Conservation (phyloP, 768 basidiomycete genomes). For the Lenzites betulinus region DNA sequence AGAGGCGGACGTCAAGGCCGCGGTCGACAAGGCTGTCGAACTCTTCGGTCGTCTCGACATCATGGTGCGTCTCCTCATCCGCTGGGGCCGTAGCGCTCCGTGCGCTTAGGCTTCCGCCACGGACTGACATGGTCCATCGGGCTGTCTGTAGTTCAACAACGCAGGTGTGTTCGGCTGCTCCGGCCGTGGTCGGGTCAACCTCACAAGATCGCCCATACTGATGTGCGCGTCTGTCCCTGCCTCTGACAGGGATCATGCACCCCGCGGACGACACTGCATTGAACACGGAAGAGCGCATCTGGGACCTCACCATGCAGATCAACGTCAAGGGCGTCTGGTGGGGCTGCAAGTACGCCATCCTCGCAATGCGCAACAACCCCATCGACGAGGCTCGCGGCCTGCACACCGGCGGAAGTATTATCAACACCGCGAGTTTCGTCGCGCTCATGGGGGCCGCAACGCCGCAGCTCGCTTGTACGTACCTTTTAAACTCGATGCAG, state of each 20-base stretch:
- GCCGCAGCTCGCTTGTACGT: conserved; percentile 94
- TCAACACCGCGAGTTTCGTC: conserved; percentile 98
- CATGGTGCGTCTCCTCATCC: conserved; percentile 58
- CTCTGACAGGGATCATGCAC: conserved; percentile 89
- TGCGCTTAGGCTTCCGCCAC: background rate
- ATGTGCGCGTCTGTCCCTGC: background rate
- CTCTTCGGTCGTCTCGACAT: conserved; percentile 94
- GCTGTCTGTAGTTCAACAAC: conserved; percentile 78
- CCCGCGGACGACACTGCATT: conserved; percentile 91
- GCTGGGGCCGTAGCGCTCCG: background rate
- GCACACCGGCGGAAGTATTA: conserved; percentile 85
- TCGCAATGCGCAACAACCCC: conserved; percentile 94
- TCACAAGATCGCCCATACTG: background rate
- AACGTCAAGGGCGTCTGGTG: conserved; percentile 99
- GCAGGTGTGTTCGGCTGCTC: conserved; percentile 54
- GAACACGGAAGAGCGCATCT: conserved; percentile 95
- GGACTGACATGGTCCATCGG: background rate
- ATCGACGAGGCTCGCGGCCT: conserved; percentile 80
- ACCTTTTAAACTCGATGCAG: background rate
- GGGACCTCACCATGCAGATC: conserved; percentile 91
- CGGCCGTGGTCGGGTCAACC: background rate
- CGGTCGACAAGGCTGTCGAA: conserved; percentile 77
- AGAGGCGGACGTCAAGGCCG: conserved; percentile 81
- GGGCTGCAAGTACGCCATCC: conserved; percentile 97
- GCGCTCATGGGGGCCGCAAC: conserved; percentile 95